Percentiles rank a stretch among this genome's conserved stretches.
These are phyloP conservation scores for Talaromyces rugulosus DNA, from an alignment of 2,329 filamentous ascomycete genomes.

Conservation along the genomic window DNA sequence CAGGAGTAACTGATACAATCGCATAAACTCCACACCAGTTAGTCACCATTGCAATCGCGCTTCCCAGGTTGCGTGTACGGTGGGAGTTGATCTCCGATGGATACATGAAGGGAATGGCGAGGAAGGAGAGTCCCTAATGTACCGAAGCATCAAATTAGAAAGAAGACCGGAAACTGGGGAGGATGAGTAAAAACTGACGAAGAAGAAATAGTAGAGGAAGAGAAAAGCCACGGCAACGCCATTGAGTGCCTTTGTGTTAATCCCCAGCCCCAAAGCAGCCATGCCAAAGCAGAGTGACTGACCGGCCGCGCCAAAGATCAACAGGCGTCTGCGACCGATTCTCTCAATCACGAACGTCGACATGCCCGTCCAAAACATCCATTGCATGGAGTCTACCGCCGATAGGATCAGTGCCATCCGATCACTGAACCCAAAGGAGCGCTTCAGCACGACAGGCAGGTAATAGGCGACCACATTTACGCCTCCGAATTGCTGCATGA, in stretches of 20 bases:
- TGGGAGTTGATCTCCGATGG: constrained; percentile 15
- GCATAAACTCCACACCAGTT: constrained; percentile 7
- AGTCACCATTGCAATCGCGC: constrained; percentile 8
- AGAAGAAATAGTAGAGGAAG: constrained; percentile 14
- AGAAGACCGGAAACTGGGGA: background rate
- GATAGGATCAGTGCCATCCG: constrained; percentile 37
- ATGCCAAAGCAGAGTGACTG: constrained; percentile 44
- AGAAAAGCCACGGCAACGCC: constrained; percentile 42
- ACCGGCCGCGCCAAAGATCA: constrained; percentile 41
- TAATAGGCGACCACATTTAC: background rate
- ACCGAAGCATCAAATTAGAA: background rate
- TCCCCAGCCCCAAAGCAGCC: constrained; percentile 37
- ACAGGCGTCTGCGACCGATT: background rate
- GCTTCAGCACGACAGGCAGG: background rate
- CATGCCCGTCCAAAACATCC: constrained; percentile 8
- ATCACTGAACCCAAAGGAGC: constrained; percentile 42
- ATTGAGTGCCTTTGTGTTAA: constrained; percentile 35
- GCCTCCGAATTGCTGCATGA: constrained; percentile 4
- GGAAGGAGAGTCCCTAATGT: constrained; percentile 4
- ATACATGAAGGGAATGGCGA: constrained; percentile 19
- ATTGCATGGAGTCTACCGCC: constrained; percentile 10
- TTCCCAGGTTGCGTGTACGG: constrained; percentile 6
- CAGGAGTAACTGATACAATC: background rate
- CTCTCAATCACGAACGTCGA: constrained; percentile 9
- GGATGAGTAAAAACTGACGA: background rate